A percentile compares a stretch with the other conserved stretches of the same genome.
phyloP scores from a whole-genome alignment of 257 asterid species.

The Ehretia macrophylla region DNA sequence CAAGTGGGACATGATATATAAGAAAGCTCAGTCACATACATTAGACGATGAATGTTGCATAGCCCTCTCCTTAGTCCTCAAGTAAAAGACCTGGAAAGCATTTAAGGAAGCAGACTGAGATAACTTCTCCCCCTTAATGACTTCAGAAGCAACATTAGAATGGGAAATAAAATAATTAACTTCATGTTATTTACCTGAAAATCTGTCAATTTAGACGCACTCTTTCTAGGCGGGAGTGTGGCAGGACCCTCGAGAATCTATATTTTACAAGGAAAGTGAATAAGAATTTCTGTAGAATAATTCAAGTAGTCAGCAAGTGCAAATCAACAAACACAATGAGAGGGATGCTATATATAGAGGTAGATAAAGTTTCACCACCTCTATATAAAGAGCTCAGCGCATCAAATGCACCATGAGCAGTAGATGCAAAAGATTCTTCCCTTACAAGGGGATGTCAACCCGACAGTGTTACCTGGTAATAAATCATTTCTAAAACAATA shows the following conservation, averaged over 20 bases:
- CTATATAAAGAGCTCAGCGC: no score
- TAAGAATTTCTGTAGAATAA: neutral
- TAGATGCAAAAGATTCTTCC: neutral
- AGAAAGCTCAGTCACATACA: slow-evolving; percentile 22
- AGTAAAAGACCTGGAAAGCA: slow-evolving; percentile 43
- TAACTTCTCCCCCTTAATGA: neutral
- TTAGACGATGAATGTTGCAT: slow-evolving; percentile 46
- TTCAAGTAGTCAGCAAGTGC: neutral
- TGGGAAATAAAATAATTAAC: neutral
- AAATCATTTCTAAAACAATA: neutral
- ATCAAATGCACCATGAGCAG: no score
- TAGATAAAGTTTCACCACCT: no score
- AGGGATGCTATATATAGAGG: neutral
- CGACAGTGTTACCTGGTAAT: neutral
- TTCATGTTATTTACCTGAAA: slow-evolving; percentile 45
- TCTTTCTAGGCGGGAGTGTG: slow-evolving; percentile 32
- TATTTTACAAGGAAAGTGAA: slow-evolving; percentile 2
- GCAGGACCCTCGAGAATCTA: slow-evolving; percentile 43
- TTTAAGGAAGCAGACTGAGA: slow-evolving; percentile 1
- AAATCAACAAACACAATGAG: neutral
- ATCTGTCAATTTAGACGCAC: slow-evolving; percentile 37
- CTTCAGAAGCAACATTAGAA: neutral
- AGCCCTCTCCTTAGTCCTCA: slow-evolving; percentile 57
- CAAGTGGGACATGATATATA: neutral
- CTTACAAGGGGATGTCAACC: neutral